Evolutionary conservation across 176 grass and related monocot genomes (phyloP).

Genomic region (Aegilops umbellulata): DNA sequence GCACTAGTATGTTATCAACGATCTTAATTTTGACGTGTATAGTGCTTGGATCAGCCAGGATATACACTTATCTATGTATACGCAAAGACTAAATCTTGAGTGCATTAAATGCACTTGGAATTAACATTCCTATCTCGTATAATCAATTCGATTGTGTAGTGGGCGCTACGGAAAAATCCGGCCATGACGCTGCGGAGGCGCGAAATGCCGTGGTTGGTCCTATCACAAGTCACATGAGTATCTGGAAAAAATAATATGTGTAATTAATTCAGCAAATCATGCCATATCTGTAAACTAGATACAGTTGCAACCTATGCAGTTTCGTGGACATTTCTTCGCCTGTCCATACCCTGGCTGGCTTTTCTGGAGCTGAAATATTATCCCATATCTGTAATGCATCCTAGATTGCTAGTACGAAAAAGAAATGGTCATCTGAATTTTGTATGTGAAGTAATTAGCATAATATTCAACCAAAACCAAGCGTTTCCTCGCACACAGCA

Average conservation of each 20-base stretch:
- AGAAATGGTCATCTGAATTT: not conserved
- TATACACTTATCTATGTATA: not conserved
- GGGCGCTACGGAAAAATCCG: conserved; percentile 8
- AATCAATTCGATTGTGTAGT: not conserved
- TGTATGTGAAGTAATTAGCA: not conserved
- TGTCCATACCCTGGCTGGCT: not conserved
- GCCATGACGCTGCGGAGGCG: not conserved
- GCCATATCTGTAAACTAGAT: not conserved
- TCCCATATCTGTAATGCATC: not conserved
- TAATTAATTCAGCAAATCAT: not conserved
- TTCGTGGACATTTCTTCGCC: not conserved
- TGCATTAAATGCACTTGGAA: not conserved
- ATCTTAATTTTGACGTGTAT: not conserved
- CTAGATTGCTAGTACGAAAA: not conserved
- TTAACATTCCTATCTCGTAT: not conserved
- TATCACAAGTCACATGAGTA: not conserved
- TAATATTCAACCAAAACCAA: too few species aligned
- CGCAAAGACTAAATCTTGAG: conserved; percentile 27
- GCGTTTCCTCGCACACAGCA: too few species aligned
- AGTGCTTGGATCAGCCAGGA: not conserved
- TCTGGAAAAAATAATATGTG: not conserved
- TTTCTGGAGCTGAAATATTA: not conserved
- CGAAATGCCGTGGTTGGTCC: conserved; percentile 23
- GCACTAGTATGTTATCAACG: not conserved
- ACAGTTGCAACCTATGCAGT: not conserved